Evolutionary conservation across 1,284 basidiomycete species (phyloP).

Genomic region (Puccinia coronata): DNA sequence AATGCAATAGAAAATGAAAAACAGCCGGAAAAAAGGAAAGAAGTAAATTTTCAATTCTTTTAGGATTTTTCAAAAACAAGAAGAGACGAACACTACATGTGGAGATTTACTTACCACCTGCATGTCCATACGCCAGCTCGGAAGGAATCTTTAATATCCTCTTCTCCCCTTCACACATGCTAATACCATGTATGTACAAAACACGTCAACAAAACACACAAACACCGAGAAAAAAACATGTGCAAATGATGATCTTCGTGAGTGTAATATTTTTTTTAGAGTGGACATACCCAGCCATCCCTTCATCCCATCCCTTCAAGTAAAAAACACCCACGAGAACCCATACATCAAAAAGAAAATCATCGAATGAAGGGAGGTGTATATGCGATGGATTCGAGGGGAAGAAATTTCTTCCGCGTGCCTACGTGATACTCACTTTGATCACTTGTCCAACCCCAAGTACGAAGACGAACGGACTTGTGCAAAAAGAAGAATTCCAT

Average conservation of each 20-base stretch:
- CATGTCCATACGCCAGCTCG: slow-evolving; percentile 35
- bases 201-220: too few relatives aligned
- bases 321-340: background rate
- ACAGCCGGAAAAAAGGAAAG: background rate
- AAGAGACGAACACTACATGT: too few relatives aligned
- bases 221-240: background rate
- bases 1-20: too few relatives aligned
- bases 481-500: background rate
- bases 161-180: slow-evolving; percentile 45
- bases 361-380: background rate
- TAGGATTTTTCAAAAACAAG: background rate
- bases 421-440: slow-evolving; percentile 20
- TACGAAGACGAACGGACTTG: slow-evolving; percentile 36
- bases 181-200: too few relatives aligned
- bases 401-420: background rate
- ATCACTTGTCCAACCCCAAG: slow-evolving; percentile 44
- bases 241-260: background rate
- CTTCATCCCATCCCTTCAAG: slow-evolving; percentile 48
- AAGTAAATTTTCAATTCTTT: slow-evolving; percentile 21
- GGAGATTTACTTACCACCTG: slow-evolving; percentile 23
- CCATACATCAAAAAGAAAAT: too few relatives aligned
- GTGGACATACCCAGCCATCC: slow-evolving; percentile 6
- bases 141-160: slow-evolving; percentile 33
- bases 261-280: background rate
- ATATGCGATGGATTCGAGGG: too few relatives aligned